Conservation (phyloP, 2,329 filamentous ascomycete species). For the Hortaea sp. region DNA sequence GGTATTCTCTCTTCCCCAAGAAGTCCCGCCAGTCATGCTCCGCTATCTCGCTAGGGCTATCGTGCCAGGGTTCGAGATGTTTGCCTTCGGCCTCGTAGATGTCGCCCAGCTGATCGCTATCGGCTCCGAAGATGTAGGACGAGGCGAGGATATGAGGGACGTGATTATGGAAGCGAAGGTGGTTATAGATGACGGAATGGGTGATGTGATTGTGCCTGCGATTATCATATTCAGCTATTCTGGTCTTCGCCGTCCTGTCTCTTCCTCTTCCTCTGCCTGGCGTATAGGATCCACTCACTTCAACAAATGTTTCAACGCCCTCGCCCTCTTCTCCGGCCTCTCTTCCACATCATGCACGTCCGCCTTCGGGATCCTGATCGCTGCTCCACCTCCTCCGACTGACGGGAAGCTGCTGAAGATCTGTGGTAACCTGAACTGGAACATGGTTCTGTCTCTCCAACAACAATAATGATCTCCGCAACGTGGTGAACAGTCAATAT, state of each 20-base stretch:
- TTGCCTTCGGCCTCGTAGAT: slow-evolving; percentile 72
- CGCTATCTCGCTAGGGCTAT: slow-evolving; percentile 75
- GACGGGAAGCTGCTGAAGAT: slow-evolving; percentile 13
- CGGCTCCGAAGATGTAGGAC: slow-evolving; percentile 74
- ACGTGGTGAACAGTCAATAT: too few relatives aligned
- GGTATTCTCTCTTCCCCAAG: slow-evolving; percentile 62
- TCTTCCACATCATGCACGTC: slow-evolving; percentile 72
- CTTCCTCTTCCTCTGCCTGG: too few relatives aligned
- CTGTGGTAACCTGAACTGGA: slow-evolving; percentile 20
- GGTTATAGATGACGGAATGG: slow-evolving; percentile 70
- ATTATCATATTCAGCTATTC: too few relatives aligned
- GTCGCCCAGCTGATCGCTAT: slow-evolving; percentile 59
- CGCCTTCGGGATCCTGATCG: slow-evolving; percentile 52
- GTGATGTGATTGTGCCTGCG: slow-evolving; percentile 75
- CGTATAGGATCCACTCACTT: slow-evolving; percentile 21
- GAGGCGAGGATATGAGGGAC: slow-evolving; percentile 72
- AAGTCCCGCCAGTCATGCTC: slow-evolving; percentile 79
- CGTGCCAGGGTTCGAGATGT: slow-evolving; percentile 66
- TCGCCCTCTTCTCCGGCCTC: slow-evolving; percentile 63
- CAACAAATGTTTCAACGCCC: slow-evolving; percentile 81
- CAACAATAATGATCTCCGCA: too few relatives aligned
- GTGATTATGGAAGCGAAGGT: slow-evolving; percentile 71
- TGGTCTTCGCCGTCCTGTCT: too few relatives aligned
- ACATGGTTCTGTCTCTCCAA: slow-evolving; percentile 7
- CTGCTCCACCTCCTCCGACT: slow-evolving; percentile 7